These are phyloP conservation scores for Coriolopsis trogii DNA, from an alignment of 1,284 basidiomycete species.

Conservation along the genomic window DNA sequence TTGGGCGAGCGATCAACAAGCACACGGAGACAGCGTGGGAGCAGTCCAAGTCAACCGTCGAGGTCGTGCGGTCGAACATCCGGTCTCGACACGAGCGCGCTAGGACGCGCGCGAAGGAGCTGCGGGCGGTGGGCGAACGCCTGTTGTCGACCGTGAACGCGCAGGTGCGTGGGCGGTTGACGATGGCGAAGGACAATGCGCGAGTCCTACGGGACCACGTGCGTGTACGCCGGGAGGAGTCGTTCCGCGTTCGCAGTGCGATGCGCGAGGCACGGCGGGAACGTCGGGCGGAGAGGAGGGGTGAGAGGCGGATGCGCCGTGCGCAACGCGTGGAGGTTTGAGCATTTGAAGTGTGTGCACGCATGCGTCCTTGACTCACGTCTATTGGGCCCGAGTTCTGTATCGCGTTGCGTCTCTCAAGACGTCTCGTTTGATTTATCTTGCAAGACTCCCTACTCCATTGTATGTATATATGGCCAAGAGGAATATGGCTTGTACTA, in stretches of 20 bases:
- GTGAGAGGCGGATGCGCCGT: slow-evolving; percentile 12
- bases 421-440: neutral
- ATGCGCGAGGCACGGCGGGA: slow-evolving; percentile 16
- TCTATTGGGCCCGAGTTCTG: neutral
- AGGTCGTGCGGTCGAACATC: slow-evolving; percentile 50
- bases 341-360: too few relatives aligned
- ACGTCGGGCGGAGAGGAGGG: slow-evolving; percentile 9
- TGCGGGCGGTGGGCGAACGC: slow-evolving; percentile 49
- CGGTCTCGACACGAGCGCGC: slow-evolving; percentile 58
- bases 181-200: slow-evolving; percentile 52
- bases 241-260: slow-evolving; percentile 1
- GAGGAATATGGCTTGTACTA: too few relatives aligned
- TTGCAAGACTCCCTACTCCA: neutral
- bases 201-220: slow-evolving; percentile 41
- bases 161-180: slow-evolving; percentile 40
- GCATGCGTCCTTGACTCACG: too few relatives aligned
- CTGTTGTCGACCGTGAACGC: slow-evolving; percentile 38
- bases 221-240: slow-evolving; percentile 17
- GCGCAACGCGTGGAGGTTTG: too few relatives aligned
- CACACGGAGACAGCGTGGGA: slow-evolving; percentile 38
- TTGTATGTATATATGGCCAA: neutral
- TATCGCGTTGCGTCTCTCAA: neutral
- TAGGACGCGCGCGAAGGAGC: slow-evolving; percentile 55
- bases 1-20: slow-evolving; percentile 49
- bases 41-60: slow-evolving; percentile 50